phyloP scores from a whole-genome alignment of 805 yeast genomes.

The Teunomyces barrocoloradensis region DNA sequence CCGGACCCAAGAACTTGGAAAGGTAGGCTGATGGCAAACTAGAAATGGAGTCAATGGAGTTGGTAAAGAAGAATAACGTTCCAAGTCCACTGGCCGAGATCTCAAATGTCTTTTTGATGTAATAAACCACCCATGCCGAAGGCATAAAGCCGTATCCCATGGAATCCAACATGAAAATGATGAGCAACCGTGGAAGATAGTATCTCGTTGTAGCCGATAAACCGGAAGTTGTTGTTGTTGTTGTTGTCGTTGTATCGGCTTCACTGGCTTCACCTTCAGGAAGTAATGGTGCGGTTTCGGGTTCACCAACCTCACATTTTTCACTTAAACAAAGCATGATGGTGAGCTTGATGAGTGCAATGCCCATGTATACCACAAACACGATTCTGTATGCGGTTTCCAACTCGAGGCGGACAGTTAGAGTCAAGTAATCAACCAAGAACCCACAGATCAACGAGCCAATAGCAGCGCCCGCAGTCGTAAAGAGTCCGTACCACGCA shows the following conservation, averaged over 20 bases:
- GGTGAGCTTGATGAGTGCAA: conserved; percentile 53
- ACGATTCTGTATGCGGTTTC: conserved; percentile 52
- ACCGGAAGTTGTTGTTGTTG: not conserved
- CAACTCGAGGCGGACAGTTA: conserved; percentile 28
- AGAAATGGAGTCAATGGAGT: conserved; percentile 61
- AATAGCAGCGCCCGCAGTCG: conserved; percentile 69
- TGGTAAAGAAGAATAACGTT: conserved; percentile 61
- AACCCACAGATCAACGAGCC: conserved; percentile 69
- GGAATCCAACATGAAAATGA: conserved; percentile 79
- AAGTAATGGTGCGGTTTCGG: conserved; percentile 9
- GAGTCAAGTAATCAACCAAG: conserved; percentile 46
- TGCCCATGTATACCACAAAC: conserved; percentile 52
- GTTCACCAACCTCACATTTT: conserved; percentile 45
- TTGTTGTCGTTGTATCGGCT: conserved; percentile 2
- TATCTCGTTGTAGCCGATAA: conserved; percentile 43
- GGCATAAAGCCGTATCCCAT: conserved; percentile 89
- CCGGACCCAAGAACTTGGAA: conserved; percentile 71
- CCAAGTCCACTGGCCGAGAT: conserved; percentile 63
- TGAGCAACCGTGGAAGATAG: conserved; percentile 47
- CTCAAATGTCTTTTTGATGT: conserved; percentile 57
- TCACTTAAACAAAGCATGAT: conserved; percentile 51
- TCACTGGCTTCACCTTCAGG: conserved; percentile 12
- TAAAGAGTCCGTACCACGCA: conserved; percentile 69
- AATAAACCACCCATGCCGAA: conserved; percentile 83
- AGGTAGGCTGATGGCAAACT: conserved; percentile 75